phyloP scores from a whole-genome alignment of 305 asterid species.

The Fraxinus paxiana region DNA sequence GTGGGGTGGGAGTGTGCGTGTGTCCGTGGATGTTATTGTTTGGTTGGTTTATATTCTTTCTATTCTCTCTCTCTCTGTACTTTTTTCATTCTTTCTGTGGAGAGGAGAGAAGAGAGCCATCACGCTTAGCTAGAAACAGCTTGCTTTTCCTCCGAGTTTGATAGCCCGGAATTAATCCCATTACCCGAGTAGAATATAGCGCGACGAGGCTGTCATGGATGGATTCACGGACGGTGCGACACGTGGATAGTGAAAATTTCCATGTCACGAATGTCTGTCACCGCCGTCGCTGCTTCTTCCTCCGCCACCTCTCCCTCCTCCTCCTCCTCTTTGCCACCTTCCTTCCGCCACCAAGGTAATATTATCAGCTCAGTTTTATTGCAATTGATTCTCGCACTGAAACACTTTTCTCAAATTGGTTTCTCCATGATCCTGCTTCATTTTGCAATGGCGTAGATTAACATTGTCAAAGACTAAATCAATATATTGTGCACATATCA shows the following conservation, averaged over 20 bases:
- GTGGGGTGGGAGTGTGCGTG: neutral
- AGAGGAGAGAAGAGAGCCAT: slow-evolving; percentile 31
- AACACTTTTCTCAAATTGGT: neutral
- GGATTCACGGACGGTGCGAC: slow-evolving; percentile 11
- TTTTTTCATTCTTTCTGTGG: slow-evolving; percentile 41
- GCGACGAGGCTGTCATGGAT: neutral
- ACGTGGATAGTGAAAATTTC: slow-evolving; percentile 34
- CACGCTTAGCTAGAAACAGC: neutral
- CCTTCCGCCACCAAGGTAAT: slow-evolving; percentile 36
- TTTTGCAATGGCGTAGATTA: slow-evolving; percentile 14
- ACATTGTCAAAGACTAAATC: neutral
- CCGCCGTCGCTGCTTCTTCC: slow-evolving; percentile 37
- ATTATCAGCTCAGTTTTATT: neutral
- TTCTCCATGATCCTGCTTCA: neutral
- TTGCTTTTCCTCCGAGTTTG: neutral
- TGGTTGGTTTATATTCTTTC: slow-evolving; percentile 37
- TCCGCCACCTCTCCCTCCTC: slow-evolving; percentile 33
- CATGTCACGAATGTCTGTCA: slow-evolving; percentile 47
- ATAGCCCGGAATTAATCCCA: neutral
- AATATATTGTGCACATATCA: neutral
- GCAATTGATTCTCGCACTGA: neutral
- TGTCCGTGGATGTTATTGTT: slow-evolving; percentile 19
- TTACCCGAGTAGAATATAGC: neutral
- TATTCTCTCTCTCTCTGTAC: slow-evolving; percentile 21
- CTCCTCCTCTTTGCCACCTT: slow-evolving; percentile 25